phyloP scores from a whole-genome alignment of 179 eudicot genomes.

The Silene vulgaris region DNA sequence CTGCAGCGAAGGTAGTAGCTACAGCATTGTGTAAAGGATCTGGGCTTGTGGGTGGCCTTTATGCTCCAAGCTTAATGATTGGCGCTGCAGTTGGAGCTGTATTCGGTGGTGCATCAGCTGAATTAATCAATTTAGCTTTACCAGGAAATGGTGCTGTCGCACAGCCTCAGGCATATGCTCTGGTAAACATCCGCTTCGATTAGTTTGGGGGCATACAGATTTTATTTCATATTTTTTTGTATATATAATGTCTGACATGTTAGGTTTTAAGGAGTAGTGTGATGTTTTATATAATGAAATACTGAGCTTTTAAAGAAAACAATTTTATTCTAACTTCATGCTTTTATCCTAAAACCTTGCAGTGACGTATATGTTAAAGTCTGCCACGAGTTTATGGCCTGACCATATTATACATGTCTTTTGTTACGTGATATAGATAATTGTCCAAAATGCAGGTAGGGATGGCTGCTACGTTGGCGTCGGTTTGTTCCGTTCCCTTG shows the following conservation, averaged over 20 bases:
- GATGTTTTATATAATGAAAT: not conserved
- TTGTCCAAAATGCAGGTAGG: slow-evolving; percentile 64
- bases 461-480: slow-evolving; percentile 98
- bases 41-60: slow-evolving; percentile 95
- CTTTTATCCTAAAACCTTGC: not conserved
- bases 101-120: slow-evolving; percentile 87
- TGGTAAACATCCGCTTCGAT: slow-evolving; percentile 38
- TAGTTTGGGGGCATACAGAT: not conserved
- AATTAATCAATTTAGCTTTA: slow-evolving; percentile 71
- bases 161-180: slow-evolving; percentile 93
- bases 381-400: not conserved
- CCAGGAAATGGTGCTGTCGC: slow-evolving; percentile 92
- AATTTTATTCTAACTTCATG: not conserved
- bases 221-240: not conserved
- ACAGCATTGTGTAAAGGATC: slow-evolving; percentile 92
- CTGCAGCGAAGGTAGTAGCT: slow-evolving; percentile 93
- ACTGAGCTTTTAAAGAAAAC: not conserved
- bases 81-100: slow-evolving; percentile 99
- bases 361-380: not conserved
- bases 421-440: not conserved
- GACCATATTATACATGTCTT: not conserved
- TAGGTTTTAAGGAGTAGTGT: not conserved
- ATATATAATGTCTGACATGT: not conserved
- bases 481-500: slow-evolving; percentile 94
- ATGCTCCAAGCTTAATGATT: slow-evolving; percentile 98